A percentile compares a stretch with the other conserved stretches of the same genome.
Conservation (phyloP, 1,139 yeast genomes). For the Geotrichum siamense region DNA sequence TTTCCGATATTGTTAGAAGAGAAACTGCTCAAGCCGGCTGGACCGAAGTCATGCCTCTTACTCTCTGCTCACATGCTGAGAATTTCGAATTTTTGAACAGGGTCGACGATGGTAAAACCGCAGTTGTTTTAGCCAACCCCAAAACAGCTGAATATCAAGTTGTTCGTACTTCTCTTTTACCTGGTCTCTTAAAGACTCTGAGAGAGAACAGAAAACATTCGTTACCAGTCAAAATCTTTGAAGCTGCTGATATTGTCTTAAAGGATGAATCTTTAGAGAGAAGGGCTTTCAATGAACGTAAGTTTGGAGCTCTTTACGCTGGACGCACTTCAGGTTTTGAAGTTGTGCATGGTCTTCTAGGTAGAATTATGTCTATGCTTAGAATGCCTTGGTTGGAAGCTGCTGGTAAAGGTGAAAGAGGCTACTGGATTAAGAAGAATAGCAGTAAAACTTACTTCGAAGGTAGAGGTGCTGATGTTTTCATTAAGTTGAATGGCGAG, state of each 20-base stretch:
- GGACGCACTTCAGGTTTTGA: constrained; percentile 97
- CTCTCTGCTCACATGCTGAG: constrained; percentile 94
- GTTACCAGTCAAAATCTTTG: constrained; percentile 90
- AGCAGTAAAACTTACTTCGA: constrained; percentile 73
- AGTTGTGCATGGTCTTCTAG: constrained; percentile 86
- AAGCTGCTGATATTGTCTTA: constrained; percentile 89
- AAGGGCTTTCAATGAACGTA: constrained; percentile 85
- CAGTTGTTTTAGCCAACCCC: constrained; percentile 91
- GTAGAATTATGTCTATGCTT: constrained; percentile 93
- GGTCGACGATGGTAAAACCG: constrained; percentile 60
- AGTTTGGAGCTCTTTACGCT: constrained; percentile 90
- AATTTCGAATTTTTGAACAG: constrained; percentile 80
- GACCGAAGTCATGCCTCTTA: constrained; percentile 91
- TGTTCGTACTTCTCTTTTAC: constrained; percentile 87
- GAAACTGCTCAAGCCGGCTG: constrained; percentile 96
- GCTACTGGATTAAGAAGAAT: constrained; percentile 43
- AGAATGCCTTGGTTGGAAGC: constrained; percentile 69
- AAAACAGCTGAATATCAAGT: constrained; percentile 96
- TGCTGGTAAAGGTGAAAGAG: constrained; percentile 47
- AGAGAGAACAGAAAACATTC: constrained; percentile 95
- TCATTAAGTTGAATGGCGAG: constrained; percentile 52
- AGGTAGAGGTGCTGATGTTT: constrained; percentile 90
- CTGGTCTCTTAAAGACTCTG: constrained; percentile 92
- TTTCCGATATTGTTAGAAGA: constrained; percentile 80
- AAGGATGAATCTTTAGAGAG: constrained; percentile 76